phyloP scores from a whole-genome alignment of 192 early-diverging fungal genomes.

The Coemansia sp. region DNA sequence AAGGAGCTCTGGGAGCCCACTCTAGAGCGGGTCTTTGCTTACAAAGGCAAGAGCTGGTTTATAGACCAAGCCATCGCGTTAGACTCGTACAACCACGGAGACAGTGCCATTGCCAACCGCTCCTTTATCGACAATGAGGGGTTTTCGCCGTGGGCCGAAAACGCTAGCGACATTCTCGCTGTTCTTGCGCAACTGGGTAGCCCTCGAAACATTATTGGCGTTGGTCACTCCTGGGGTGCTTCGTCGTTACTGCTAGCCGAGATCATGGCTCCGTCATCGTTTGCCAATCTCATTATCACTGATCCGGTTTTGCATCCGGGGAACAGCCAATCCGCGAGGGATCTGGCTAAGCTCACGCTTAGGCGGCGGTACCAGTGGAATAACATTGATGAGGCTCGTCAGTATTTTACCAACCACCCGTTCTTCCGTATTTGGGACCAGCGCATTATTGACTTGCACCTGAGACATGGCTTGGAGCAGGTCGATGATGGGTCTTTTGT shows the following conservation, averaged over 20 bases:
- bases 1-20: constrained; percentile 55
- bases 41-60: constrained; percentile 12
- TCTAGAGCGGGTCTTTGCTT: constrained; percentile 22
- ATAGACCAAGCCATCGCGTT: constrained; percentile 37
- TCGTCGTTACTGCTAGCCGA: constrained; percentile 40
- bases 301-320: constrained; percentile 26
- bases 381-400: neutral
- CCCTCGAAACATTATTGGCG: constrained; percentile 20
- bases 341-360: constrained; percentile 8
- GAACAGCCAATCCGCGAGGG: neutral
- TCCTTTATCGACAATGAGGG: constrained; percentile 9
- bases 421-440: constrained; percentile 39
- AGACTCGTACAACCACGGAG: constrained; percentile 52
- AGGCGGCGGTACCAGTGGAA: constrained; percentile 28
- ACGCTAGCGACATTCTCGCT: constrained; percentile 37
- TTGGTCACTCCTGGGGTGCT: constrained; percentile 54
- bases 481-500: neutral
- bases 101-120: constrained; percentile 46
- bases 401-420: constrained; percentile 33
- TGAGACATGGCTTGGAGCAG: constrained; percentile 26
- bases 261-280: constrained; percentile 25
- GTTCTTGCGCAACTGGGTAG: constrained; percentile 27
- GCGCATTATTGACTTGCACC: constrained; percentile 27
- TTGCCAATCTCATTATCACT: constrained; percentile 25
- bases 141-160: constrained; percentile 27